Evolutionary conservation across 768 basidiomycete genomes (phyloP).

Genomic region (Gloeophyllum trabeum): DNA sequence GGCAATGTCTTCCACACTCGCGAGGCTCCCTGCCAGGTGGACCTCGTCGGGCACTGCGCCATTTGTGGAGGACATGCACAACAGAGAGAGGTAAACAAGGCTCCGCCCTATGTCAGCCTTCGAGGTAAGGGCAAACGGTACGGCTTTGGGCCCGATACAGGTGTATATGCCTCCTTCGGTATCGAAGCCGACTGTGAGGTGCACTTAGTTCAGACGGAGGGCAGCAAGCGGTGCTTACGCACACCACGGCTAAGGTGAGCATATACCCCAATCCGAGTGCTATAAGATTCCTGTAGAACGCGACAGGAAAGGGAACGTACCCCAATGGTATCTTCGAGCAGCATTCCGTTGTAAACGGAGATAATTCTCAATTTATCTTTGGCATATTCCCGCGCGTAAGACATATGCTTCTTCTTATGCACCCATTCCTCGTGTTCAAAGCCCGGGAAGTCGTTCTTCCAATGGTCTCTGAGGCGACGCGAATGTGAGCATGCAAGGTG

Average conservation of each 20-base stretch:
- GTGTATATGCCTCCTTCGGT: slow-evolving; percentile 8
- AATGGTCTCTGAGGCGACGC: slow-evolving; percentile 7
- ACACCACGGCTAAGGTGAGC: slow-evolving; percentile 3
- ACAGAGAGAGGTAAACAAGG: slow-evolving; percentile 9
- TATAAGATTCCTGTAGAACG: background rate
- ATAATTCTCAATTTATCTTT: slow-evolving; percentile 10
- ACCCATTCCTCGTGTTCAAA: slow-evolving; percentile 7
- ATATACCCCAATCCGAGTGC: background rate
- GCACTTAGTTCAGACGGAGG: background rate
- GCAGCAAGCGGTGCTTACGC: background rate
- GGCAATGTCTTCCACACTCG: slow-evolving; percentile 6
- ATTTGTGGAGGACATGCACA: slow-evolving; percentile 7
- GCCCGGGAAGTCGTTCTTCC: slow-evolving; percentile 9
- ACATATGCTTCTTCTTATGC: slow-evolving; percentile 3
- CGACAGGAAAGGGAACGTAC: slow-evolving; percentile 1
- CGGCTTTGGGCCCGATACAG: slow-evolving; percentile 8
- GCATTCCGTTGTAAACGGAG: slow-evolving; percentile 7
- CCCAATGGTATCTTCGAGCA: slow-evolving; percentile 8
- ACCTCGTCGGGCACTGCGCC: slow-evolving; percentile 10
- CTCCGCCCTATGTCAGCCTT: slow-evolving; percentile 11
- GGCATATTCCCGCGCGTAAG: slow-evolving; percentile 1
- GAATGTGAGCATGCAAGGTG: background rate
- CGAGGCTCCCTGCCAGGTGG: slow-evolving; percentile 9
- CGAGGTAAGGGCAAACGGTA: slow-evolving; percentile 6
- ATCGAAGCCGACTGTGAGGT: slow-evolving; percentile 12